Evolutionary conservation across 805 yeast species (phyloP).

Genomic region (Ogataea trehalophila): DNA sequence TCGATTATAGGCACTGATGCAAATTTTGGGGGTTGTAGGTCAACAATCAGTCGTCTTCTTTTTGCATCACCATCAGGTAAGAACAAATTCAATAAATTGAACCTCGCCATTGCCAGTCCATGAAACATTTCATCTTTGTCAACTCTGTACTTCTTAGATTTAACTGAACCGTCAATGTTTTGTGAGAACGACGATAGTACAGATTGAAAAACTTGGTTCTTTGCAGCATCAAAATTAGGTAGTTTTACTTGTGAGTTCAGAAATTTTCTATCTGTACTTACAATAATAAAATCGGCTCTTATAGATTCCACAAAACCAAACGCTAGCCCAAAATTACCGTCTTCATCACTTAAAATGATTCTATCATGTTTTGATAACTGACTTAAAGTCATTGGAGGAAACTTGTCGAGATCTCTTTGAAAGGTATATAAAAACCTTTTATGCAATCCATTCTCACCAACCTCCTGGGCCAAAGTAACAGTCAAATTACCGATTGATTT

Average conservation of each 20-base stretch:
- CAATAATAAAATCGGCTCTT: slow-evolving; percentile 36
- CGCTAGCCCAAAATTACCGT: slow-evolving; percentile 71
- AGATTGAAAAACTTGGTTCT: slow-evolving; percentile 49
- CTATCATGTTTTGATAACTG: slow-evolving; percentile 58
- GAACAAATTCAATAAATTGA: slow-evolving; percentile 68
- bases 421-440: slow-evolving; percentile 44
- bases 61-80: slow-evolving; percentile 39
- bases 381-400: slow-evolving; percentile 29
- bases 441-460: slow-evolving; percentile 10
- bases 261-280: slow-evolving; percentile 54
- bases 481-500: slow-evolving; percentile 49
- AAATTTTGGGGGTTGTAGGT: slow-evolving; percentile 44
- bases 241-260: slow-evolving; percentile 33
- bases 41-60: slow-evolving; percentile 49
- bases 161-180: slow-evolving; percentile 3
- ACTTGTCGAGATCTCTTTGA: slow-evolving; percentile 27
- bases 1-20: slow-evolving; percentile 15
- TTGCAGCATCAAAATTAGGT: slow-evolving; percentile 36
- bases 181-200: slow-evolving; percentile 31
- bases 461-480: slow-evolving; percentile 32
- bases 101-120: slow-evolving; percentile 73
- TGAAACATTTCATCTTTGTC: slow-evolving; percentile 77
- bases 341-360: slow-evolving; percentile 72
- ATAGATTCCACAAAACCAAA: slow-evolving; percentile 52
- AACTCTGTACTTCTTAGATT: slow-evolving; percentile 45